Evolutionary conservation across 139 green algal species (phyloP).

Genomic region (Coelastrella sp.): DNA sequence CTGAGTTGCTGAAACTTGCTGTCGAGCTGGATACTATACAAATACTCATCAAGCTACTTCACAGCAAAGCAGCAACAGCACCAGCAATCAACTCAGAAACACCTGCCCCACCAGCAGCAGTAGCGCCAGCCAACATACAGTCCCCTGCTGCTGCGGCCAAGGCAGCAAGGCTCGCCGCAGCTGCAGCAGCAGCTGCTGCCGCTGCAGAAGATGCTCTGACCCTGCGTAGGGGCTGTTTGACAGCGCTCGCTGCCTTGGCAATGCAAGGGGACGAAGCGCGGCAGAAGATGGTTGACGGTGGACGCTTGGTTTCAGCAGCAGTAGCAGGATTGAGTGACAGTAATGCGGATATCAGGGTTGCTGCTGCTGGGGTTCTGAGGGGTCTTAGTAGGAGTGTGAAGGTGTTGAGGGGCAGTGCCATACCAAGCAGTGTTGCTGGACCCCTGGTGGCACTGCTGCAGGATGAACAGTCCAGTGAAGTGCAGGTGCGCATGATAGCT

Average conservation of each 20-base stretch:
- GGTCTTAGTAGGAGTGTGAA: conserved; percentile 79
- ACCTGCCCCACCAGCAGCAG: too few relatives aligned
- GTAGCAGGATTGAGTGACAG: neutral
- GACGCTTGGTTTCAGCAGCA: conserved; percentile 44
- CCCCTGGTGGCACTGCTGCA: conserved; percentile 75
- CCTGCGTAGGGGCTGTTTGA: conserved; percentile 53
- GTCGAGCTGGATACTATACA: conserved; percentile 71
- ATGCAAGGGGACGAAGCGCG: conserved; percentile 66
- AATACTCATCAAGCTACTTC: conserved; percentile 64
- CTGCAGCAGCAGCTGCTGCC: neutral
- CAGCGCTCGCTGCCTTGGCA: conserved; percentile 78
- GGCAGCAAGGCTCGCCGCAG: neutral
- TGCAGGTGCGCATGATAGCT: conserved; percentile 52
- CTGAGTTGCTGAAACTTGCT: conserved; percentile 72
- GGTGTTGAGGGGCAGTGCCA: conserved; percentile 55
- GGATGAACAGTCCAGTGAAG: conserved; percentile 49
- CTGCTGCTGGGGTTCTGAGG: conserved; percentile 80
- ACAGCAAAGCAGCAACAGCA: neutral
- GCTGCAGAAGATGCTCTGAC: neutral
- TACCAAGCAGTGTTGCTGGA: conserved; percentile 65
- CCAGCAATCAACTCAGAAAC: neutral
- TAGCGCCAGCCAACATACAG: too few relatives aligned
- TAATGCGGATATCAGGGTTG: conserved; percentile 59
- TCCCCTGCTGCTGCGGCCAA: neutral
- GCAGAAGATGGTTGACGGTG: conserved; percentile 76